Evolutionary conservation across 2,329 filamentous ascomycete species (phyloP), one percentile per base, ranked within the genome.

Genomic region (Boeremia exigua): DNA sequence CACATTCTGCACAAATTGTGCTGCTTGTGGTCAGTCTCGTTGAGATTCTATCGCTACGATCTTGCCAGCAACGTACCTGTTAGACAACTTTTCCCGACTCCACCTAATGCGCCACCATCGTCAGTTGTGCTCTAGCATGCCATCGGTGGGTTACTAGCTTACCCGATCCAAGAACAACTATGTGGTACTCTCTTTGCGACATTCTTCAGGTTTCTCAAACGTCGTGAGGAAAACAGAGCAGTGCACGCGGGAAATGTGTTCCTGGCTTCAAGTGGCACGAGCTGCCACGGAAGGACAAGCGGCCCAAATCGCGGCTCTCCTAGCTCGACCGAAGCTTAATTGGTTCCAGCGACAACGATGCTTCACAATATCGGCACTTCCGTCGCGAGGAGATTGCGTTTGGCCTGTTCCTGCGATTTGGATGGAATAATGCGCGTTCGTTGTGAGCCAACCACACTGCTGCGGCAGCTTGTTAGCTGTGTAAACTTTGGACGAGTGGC

Each of bases 1-100:
- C 68, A 96, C 89, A 79, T 95, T 93, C 77, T 95, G 91, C 48
- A 96, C 92, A 70, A 96, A 96, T 82, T 96, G 92, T 69, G 92
- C 92, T 77, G 53, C 47, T 33, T 14, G 19, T 30, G 11, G 59
- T 72, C 43, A 71, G 67, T 55, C 27, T 29, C 34, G 42, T 33
- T 27, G 40, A 17, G 38, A 15, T 15, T 47, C 52, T 14, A 29
- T 25, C 27, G 36, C 15, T 38, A 43, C 32, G 27, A 30, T 25
- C 25, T 44, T 33, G 56, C 25, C 29, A 40, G 48, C 48, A 43
- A 60, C 81, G 75, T 81, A 95, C 91, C 91, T 76, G 92, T 96
- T 67, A 96, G 81, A 82, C 92, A 96, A 76, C 91, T 96, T 79
- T 96, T 96, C 60, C 92, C 92, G 72, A 96, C 92, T 75, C 92